Evolutionary conservation across 2,329 filamentous ascomycete genomes (phyloP), one percentile per base, ranked within the genome.

Genomic region (Phialocephala subalpina): DNA sequence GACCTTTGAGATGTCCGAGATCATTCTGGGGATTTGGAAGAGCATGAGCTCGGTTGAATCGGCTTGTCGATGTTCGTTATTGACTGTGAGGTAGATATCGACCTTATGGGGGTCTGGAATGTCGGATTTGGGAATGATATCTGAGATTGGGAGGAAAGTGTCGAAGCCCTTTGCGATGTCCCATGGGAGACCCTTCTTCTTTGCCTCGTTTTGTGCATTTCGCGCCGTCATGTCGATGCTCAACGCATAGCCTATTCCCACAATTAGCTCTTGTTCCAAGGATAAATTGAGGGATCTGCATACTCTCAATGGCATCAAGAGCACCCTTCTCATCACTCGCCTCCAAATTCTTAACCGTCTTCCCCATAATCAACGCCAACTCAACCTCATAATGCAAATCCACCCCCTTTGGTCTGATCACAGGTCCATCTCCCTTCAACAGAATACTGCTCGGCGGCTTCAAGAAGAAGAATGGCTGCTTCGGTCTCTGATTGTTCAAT

Each of bases 401-500:
- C 47, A 97, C 90, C 69, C 95, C 95, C 74, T 85, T 87, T 52
- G 96, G 96, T 53, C 91, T 88, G 72, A 97, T 85, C 57, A 97
- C 89, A 2, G 94, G 90, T 0, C 94, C 94, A 64, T 89, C 86
- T 33, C 88, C 87, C 0, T 93, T 93, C 25, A 92, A 85, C 3
- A 98, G 86, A 73, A 99, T 92, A 3, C 94, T 92, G 47, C 92
- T 93, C 0, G 94, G 82, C 1, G 96, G 96, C 85, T 99, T 99
- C 73, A 98, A 87, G 86, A 99, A 99, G 89, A 97, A 99, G 83
- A 99, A 98, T 29, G 96, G 96, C 80, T 97, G 94, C 79, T 96
- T 97, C 59, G 96, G 96, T 71, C 89, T 89, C 67, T 86, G 84
- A 80, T 91, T 97, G 80, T 94, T 94, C 73, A 99, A 87, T 83